Evolutionary conservation across 768 basidiomycete genomes (phyloP).

Genomic region (Cystofilobasidium macerans): DNA sequence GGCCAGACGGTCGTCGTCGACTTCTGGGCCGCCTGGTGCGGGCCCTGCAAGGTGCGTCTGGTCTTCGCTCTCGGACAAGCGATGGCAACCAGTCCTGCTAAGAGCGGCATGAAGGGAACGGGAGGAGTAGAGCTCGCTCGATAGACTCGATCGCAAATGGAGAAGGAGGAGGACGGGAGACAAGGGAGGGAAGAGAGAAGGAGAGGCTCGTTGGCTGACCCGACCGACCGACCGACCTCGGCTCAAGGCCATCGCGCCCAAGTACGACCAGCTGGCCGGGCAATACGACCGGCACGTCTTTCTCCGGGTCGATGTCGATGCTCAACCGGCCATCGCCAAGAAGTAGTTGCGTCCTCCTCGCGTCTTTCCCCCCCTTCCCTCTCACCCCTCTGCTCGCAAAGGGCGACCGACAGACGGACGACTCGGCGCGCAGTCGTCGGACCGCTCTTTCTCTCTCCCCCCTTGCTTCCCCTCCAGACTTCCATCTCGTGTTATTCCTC

Average conservation of each 20-base stretch:
- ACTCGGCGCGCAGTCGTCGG: too few relatives aligned
- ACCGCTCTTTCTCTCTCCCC: too few relatives aligned
- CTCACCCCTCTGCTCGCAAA: neutral
- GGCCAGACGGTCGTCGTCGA: constrained; percentile 18
- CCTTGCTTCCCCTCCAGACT: too few relatives aligned
- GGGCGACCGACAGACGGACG: neutral
- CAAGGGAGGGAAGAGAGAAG: too few relatives aligned
- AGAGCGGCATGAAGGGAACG: too few relatives aligned
- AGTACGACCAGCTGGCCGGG: neutral
- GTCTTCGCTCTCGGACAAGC: neutral
- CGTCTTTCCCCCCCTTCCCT: neutral
- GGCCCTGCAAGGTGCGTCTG: constrained; percentile 13
- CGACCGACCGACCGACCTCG: neutral
- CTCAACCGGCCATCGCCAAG: constrained; percentile 10
- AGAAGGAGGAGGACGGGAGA: too few relatives aligned
- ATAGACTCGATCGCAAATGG: too few relatives aligned
- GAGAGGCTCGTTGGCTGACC: neutral
- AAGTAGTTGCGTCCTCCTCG: constrained; percentile 11
- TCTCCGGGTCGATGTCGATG: constrained; percentile 25
- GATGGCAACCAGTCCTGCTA: neutral
- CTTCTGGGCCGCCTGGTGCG: constrained; percentile 24
- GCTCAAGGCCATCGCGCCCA: constrained; percentile 14
- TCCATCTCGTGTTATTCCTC: too few relatives aligned
- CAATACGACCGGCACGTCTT: neutral
- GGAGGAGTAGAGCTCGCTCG: too few relatives aligned